Evolutionary conservation across 73 alveolate species (phyloP).

Genomic region (Tetrahymena malaccensis): DNA sequence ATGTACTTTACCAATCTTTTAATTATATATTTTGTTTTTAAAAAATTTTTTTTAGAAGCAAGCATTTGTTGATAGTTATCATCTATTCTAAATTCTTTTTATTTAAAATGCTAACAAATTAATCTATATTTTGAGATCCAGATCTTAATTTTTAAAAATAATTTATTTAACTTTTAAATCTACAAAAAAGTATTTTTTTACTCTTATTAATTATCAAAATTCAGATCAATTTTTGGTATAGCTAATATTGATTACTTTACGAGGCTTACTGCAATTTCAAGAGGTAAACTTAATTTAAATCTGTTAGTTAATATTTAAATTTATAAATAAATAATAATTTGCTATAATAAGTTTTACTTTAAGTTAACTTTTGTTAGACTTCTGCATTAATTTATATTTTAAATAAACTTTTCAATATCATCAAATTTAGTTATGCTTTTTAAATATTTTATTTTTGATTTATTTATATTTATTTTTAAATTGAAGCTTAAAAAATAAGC

Average conservation of each 20-base stretch:
- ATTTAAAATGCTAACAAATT: neutral
- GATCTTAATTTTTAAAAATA: neutral
- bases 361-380: neutral
- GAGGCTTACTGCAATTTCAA: neutral
- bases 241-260: neutral
- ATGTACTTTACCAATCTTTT: neutral
- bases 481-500: neutral
- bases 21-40: neutral
- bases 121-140: neutral
- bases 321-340: neutral
- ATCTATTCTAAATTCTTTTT: neutral
- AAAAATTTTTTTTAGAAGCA: neutral
- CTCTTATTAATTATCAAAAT: neutral
- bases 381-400: neutral
- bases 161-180: neutral
- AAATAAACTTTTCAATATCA: neutral
- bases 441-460: too few relatives aligned
- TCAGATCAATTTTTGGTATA: neutral
- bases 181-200: neutral
- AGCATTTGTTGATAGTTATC: neutral
- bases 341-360: neutral
- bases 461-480: neutral
- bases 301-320: neutral
- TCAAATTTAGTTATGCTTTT: neutral
- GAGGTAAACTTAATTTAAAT: neutral